Evolutionary conservation across 177 flowering plant species (phyloP), one percentile per base, ranked within the genome.

Genomic region (Vitis hybrid): DNA sequence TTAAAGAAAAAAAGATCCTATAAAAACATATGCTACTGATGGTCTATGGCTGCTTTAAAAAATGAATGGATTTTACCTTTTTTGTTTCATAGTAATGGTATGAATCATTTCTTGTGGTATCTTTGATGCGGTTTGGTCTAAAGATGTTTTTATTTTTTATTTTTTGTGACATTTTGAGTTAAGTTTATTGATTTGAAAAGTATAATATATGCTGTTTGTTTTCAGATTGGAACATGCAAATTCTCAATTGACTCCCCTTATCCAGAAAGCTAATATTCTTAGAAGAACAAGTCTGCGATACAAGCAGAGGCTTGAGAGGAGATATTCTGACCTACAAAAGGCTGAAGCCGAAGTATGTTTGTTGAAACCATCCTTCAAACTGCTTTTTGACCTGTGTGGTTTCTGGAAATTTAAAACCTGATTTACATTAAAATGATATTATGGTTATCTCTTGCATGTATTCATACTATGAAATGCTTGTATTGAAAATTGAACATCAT

Each of bases 271-370:
- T 65, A 73, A 70, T 64, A 27, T 46, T 27, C 82, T 89, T 21
- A 81, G 65, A 78, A 76, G 70, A 73, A 79, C 54, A 20, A 83
- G 73, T 48, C 71, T 72, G 54, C 41, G 58, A 27, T 88, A 89
- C 81, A 84, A 87, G 80, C 84, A 86, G 65, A 86, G 71, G 71
- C 81, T 92, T 61, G 95, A 89, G 59, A 83, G 72, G 75, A 88
- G 68, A 80, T 77, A 77, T 77, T 77, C 82, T 52, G 92, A 92
- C 74, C 96, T 90, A 76, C 81, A 87, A 67, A 89, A 85, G 85
- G 99, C 99, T 70, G 97, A 94, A 82, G 74, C 87, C 65, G 99
- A 94, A 92, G 99, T 91, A 88, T 58, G 72, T 72, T 24, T 41
- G 61, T 11, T 41, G 32, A 9, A 30, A 69, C 20, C 4, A 59